Conservation (phyloP, 1,284 basidiomycete species). For the Afroboletus lepidellus region DNA sequence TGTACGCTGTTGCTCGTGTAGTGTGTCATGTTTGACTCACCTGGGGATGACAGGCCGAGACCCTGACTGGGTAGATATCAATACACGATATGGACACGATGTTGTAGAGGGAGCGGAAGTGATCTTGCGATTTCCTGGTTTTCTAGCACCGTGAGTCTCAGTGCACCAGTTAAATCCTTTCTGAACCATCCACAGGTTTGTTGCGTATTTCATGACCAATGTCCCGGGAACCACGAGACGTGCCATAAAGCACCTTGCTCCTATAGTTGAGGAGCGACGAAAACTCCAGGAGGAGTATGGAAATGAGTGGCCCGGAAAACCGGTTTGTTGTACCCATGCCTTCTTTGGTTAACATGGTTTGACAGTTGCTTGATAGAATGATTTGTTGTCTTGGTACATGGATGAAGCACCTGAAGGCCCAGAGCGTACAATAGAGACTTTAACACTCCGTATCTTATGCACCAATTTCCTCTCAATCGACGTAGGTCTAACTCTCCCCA, state of each 20-base stretch:
- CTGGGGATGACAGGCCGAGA: slow-evolving; percentile 38
- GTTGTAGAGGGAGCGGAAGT: neutral
- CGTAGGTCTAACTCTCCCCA: slow-evolving; percentile 10
- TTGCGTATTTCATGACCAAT: neutral
- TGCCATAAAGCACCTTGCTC: slow-evolving; percentile 28
- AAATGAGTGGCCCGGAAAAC: slow-evolving; percentile 30
- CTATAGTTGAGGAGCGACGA: slow-evolving; percentile 36
- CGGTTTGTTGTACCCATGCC: slow-evolving; percentile 31
- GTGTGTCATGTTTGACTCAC: slow-evolving; percentile 26
- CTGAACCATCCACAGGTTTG: neutral
- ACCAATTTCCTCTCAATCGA: slow-evolving; percentile 45
- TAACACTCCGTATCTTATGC: slow-evolving; percentile 30
- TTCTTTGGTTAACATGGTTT: neutral
- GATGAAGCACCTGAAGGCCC: slow-evolving; percentile 31
- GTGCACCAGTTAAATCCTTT: no score
- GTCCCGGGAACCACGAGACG: neutral
- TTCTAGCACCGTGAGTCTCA: neutral
- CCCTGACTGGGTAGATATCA: slow-evolving; percentile 38
- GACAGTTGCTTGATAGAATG: slow-evolving; percentile 30
- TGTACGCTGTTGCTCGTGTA: neutral
- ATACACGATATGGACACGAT: slow-evolving; percentile 1
- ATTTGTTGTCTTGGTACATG: no score
- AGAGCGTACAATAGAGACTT: slow-evolving; percentile 19
- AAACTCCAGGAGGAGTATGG: slow-evolving; percentile 34
- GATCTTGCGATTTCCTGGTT: neutral